Base-by-base conservation (phyloP, 2,329 filamentous ascomycete genomes). In the Mollisia scopiformis region DNA sequence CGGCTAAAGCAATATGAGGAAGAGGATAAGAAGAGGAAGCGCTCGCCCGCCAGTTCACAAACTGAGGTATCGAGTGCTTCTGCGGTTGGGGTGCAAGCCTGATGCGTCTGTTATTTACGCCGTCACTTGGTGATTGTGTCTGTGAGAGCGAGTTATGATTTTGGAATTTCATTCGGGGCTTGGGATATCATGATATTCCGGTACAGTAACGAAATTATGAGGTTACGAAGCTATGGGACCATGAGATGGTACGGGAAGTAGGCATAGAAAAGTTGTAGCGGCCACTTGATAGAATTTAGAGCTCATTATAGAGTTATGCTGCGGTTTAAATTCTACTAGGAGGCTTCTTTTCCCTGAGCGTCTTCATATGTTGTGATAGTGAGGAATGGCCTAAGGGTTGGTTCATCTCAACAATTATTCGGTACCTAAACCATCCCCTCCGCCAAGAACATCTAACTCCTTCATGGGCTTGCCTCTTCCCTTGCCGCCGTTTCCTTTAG, bases 21-120 rank as follows among this genome's bases (percentile, higher is more conserved):
- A n/a, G 59, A 62, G 33, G 59, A 62, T n/a, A 62, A 55, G 39
- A 69, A 65, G 56, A 62, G 66, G 19, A 68, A 66, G 55, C n/a
- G 58, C 33, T 47, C 50, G 19, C 14, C 28, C 5, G n/a, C n/a
- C 19, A 21, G 1, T 19, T 31, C 49, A 14, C 6, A 25, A 13
- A n/a, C 25, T 27, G 43, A 47, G 8, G 43, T 11, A 3, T 16
- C 16, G 23, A 16, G 23, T 16, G 43, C 5, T 6, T 14, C 43
- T 1, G 43, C 11, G 21, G 6, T 25, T 10, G 28, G 11, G 43
- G 25, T 47, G 11, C 11, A 27, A 7, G 43, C 43, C 28, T 47
- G 23, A 47, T n/a, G 11, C 43, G 2, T 47, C 43, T 47, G 10
- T 23, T 19, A 35, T 35, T 35, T 14, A 8, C 39, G 23, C 23